Evolutionary conservation across 2,329 filamentous ascomycete genomes (phyloP), one percentile per base, ranked within the genome.

Genomic region (Chaetomium olivaceum): DNA sequence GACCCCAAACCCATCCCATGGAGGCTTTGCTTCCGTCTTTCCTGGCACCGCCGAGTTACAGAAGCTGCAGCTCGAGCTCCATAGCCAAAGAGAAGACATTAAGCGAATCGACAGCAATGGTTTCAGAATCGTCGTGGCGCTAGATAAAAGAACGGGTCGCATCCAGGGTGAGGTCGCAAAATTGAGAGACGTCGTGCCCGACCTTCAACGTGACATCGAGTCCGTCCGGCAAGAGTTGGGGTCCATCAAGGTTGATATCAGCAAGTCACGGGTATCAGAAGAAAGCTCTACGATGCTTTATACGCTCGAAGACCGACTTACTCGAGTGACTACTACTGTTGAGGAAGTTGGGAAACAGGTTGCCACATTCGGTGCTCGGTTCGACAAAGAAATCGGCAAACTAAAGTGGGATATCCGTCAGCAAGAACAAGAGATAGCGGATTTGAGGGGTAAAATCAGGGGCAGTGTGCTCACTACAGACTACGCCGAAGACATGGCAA

Each of bases 21-120:
- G 50, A 59, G 48, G 21, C 0, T 61, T 50, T 27, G 29, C 61
- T 23, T 61, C 67, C 1, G 58, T 61, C 31, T 65, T 65, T n/a
- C 55, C 63, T 16, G 64, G 58, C 12, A 54, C 63, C 8, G 46
- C 70, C n/a, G 69, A 74, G 19, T 58, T 78, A 21, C 29, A 72
- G 43, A 70, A 71, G n/a, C 69, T 79, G n/a, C 74, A 77, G 43
- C 66, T 72, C 25, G 71, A 78, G 31, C 60, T 81, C 4, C 72
- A 77, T 43, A 64, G 68, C 3, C 77, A 80, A 56, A 69, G 72
- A 46, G 73, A 74, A 48, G 73, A 78, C 21, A 77, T 80, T 63
- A 72, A 76, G 8, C 75, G 74, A 36, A 76, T 81, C 52, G 76
- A 78, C 62, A 75, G 69, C 27, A 74, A 76, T 7, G 78, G 78